These are phyloP conservation scores for Macroventuria anomochaeta DNA, from an alignment of 2,329 filamentous ascomycete species.

Conservation along the genomic window DNA sequence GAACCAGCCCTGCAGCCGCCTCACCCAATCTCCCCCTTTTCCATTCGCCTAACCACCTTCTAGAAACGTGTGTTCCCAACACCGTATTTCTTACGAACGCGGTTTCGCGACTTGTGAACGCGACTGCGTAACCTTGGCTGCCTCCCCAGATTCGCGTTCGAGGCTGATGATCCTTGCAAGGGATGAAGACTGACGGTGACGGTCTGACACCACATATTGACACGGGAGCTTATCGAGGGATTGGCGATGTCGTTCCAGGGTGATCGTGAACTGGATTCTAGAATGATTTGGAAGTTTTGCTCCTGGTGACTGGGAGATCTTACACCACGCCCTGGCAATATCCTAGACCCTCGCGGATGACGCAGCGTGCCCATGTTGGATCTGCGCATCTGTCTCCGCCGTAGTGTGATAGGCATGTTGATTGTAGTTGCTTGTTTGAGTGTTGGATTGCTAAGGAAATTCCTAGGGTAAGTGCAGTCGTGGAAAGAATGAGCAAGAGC, in stretches of 20 bases:
- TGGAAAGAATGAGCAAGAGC: slow-evolving; percentile 31
- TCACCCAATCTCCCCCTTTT: slow-evolving; percentile 21
- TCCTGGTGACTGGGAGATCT: not conserved
- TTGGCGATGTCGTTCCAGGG: slow-evolving; percentile 5
- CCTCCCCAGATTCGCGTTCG: slow-evolving; percentile 17
- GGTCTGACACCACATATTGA: slow-evolving; percentile 17
- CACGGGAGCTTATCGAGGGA: slow-evolving; percentile 2
- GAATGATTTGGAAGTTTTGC: slow-evolving; percentile 4
- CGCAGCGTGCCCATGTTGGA: slow-evolving; percentile 29
- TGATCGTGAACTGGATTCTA: slow-evolving; percentile 5
- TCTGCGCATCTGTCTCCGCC: slow-evolving; percentile 31
- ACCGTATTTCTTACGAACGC: slow-evolving; percentile 7
- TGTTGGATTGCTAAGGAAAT: slow-evolving; percentile 29
- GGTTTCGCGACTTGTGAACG: slow-evolving; percentile 6
- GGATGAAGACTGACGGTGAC: slow-evolving; percentile 16
- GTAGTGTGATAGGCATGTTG: slow-evolving; percentile 19
- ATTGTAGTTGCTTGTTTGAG: slow-evolving; percentile 15
- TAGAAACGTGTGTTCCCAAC: slow-evolving; percentile 16
- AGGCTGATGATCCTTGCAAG: slow-evolving; percentile 25
- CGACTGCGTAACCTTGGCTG: slow-evolving; percentile 14
- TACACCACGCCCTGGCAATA: slow-evolving; percentile 30
- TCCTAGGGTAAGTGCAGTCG: slow-evolving; percentile 28
- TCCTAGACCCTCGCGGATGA: slow-evolving; percentile 27
- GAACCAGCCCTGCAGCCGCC: slow-evolving; percentile 14
- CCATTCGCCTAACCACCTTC: slow-evolving; percentile 16